A percentile compares a stretch with the other conserved stretches of the same genome.
phyloP scores from a whole-genome alignment of 176 grass and related monocot genomes.

The Carex parvula region DNA sequence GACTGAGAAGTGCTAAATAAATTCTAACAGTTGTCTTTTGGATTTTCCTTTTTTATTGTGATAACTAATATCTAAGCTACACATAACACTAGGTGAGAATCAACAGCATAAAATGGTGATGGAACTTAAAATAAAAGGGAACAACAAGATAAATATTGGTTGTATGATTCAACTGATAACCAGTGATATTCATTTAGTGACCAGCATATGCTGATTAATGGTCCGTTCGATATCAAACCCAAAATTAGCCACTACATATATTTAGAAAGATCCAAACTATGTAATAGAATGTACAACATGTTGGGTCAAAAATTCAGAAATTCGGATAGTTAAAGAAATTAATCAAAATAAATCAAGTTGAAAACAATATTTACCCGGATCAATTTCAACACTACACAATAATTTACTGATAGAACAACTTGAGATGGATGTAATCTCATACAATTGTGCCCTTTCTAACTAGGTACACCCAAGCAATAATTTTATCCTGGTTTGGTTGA shows the following conservation, averaged over 20 bases:
- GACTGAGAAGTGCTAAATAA: too few relatives aligned
- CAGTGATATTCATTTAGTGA: background rate
- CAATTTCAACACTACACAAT: too few relatives aligned
- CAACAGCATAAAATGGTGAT: background rate
- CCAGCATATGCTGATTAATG: background rate
- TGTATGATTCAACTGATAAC: background rate
- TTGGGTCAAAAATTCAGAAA: too few relatives aligned
- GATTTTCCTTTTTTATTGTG: background rate
- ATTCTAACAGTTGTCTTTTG: background rate
- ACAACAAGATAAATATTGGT: background rate
- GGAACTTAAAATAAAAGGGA: background rate
- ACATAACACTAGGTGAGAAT: background rate
- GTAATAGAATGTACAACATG: background rate
- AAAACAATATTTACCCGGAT: too few relatives aligned
- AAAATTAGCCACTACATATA: background rate
- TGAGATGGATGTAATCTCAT: slow-evolving; percentile 5
- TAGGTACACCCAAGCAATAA: background rate
- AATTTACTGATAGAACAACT: slow-evolving; percentile 10
- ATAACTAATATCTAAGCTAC: background rate
- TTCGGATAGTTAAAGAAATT: too few relatives aligned
- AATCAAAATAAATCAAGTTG: too few relatives aligned
- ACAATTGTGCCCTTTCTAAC: slow-evolving; percentile 20
- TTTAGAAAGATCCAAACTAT: slow-evolving; percentile 1
- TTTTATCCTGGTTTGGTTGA: slow-evolving; percentile 5
- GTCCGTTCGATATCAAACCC: background rate